phyloP scores from a whole-genome alignment of 345 rosid species.

The Pelargonium nanum region DNA sequence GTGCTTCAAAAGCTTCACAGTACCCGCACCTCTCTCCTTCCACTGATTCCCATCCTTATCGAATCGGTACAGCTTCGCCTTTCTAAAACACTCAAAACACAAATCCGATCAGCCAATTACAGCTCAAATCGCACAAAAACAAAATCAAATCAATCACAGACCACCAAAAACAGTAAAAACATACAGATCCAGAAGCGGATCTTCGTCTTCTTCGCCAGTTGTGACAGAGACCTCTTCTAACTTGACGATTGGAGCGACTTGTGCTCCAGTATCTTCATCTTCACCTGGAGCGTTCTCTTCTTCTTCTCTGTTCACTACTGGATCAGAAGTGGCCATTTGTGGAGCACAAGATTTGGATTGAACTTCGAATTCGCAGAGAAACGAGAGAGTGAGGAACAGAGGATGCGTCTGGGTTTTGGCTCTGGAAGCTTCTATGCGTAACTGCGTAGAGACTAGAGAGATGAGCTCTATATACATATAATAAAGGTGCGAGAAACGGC shows the following conservation, averaged over 20 bases:
- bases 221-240: conserved; percentile 62
- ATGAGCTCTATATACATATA: too few species aligned
- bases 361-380: background rate
- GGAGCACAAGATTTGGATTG: background rate
- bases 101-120: background rate
- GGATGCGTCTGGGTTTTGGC: too few species aligned
- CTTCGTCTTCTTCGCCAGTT: conserved; percentile 77
- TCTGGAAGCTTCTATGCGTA: too few species aligned
- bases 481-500: too few species aligned
- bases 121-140: background rate
- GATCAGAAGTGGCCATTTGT: background rate
- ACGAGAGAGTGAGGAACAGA: background rate
- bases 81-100: conserved; percentile 24
- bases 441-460: background rate
- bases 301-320: background rate
- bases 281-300: conserved; percentile 15
- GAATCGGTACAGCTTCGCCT: conserved; percentile 60
- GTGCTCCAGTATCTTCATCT: conserved; percentile 78
- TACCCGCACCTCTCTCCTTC: conserved; percentile 72
- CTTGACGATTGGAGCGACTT: conserved; percentile 57
- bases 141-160: background rate
- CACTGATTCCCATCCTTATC: conserved; percentile 58
- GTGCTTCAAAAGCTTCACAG: conserved; percentile 60
- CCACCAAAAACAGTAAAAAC: background rate
- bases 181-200: conserved; percentile 58